Evolutionary conservation across 306 rosid genomes (phyloP).

Genomic region (Castanospermum australe): DNA sequence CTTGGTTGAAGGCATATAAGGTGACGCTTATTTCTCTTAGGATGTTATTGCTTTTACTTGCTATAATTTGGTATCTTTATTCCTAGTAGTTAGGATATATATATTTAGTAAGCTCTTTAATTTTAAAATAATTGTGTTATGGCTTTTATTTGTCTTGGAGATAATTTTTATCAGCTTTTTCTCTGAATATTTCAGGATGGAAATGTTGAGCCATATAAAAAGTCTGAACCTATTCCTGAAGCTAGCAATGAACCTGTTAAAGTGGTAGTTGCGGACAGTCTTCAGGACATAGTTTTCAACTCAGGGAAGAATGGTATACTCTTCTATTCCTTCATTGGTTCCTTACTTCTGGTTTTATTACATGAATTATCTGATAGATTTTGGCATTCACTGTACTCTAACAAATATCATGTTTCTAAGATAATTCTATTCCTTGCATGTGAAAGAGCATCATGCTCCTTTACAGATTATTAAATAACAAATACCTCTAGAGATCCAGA

Average conservation of each 20-base stretch:
- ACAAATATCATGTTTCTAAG: neutral
- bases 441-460: neutral
- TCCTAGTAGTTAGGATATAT: neutral
- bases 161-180: neutral
- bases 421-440: neutral
- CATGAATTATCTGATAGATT: neutral
- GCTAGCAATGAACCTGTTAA: conserved; percentile 80
- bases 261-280: conserved; percentile 75
- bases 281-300: conserved; percentile 68
- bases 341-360: neutral
- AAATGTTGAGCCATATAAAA: conserved; percentile 51
- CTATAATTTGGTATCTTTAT: neutral
- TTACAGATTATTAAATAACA: neutral
- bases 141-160: neutral
- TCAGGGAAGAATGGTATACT: conserved; percentile 81
- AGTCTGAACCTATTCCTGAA: conserved; percentile 88
- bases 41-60: neutral
- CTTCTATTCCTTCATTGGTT: too few relatives aligned
- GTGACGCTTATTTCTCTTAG: conserved; percentile 34
- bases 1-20: conserved; percentile 88
- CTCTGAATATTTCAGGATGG: conserved; percentile 66
- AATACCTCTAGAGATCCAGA: neutral
- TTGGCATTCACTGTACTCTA: neutral
- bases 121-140: neutral
- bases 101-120: neutral